Evolutionary conservation across 805 yeast genomes (phyloP), one percentile per base, ranked within the genome.

Genomic region (Metschnikowia corniflorae): DNA sequence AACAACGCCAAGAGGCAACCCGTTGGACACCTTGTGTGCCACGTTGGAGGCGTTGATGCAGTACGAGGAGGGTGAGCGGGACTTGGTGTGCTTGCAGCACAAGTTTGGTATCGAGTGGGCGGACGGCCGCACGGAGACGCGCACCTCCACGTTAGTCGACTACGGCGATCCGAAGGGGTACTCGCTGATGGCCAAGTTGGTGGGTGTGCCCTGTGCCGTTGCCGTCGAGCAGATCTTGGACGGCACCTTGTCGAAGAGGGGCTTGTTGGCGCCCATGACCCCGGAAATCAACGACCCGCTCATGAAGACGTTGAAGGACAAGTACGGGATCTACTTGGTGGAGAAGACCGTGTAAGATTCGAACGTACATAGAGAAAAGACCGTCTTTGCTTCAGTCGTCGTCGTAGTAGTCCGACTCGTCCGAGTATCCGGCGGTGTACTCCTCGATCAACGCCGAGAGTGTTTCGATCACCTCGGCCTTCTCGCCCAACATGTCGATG

Each of bases 201-300:
- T 93, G 38, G 98, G 98, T 72, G 91, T 88, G 47, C 98, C 98
- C 50, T 91, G 96, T 70, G 96, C 96, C 37, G 95, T 93, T 61
- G 98, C 97, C 20, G 74, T 84, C 42, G 78, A 79, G 68, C 82
- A 85, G 65, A 84, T 93, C 46, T 75, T 93, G 54, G 78, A 84
- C 51, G 96, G 96, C 49, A 77, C 81, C 40, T 71, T 75, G 50
- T 73, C 79, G 54, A 73, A 75, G 53, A 86, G 87, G 39, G 98
- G 98, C 53, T 74, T 93, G 60, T 73, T 80, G 52, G 97, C 97
- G 37, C 98, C 98, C 59, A 84, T 86, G 76, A 70, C 87, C 44
- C 83, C 95, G 47, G 93, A 86, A 60, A 78, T 88, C 60, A 87
- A 87, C 63, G 82, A 86, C 51, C 94, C 97, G 49, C 75, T 93